Conservation (phyloP, 2,329 filamentous ascomycete genomes). For the Colletotrichum sidae region DNA sequence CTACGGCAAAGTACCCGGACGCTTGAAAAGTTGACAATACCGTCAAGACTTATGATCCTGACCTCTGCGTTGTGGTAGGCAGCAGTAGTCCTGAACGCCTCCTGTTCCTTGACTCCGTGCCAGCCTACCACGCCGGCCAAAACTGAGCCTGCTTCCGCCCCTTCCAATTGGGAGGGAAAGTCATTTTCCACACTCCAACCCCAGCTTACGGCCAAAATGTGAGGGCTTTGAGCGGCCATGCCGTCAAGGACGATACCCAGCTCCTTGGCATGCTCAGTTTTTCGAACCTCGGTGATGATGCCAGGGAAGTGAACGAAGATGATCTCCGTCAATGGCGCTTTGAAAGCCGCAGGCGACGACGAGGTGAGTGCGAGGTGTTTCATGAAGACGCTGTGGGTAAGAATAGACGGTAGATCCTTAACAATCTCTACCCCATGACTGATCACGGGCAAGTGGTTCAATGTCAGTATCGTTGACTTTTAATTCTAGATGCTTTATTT, state of each 20-base stretch:
- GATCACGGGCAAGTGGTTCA: background rate
- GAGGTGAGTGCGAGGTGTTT: conserved; percentile 39
- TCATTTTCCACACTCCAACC: conserved; percentile 21
- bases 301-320: conserved; percentile 36
- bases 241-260: conserved; percentile 12
- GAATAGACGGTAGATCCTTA: conserved; percentile 38
- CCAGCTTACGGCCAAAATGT: background rate
- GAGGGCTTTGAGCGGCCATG: background rate
- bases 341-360: conserved; percentile 33
- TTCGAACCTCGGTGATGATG: conserved; percentile 11
- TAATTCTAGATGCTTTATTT: background rate
- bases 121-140: conserved; percentile 10
- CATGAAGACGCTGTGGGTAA: conserved; percentile 37
- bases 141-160: background rate
- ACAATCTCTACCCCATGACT: conserved; percentile 38
- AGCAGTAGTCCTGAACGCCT: background rate
- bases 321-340: conserved; percentile 37
- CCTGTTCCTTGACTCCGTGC: background rate
- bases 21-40: background rate
- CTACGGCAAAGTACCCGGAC: background rate
- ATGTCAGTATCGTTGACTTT: background rate
- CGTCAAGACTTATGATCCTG: background rate
- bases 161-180: background rate
- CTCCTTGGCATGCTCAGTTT: conserved; percentile 13
- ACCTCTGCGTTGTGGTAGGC: background rate